These are phyloP conservation scores for Lepidium africanum DNA, from an alignment of 345 rosid genomes.

Conservation along the genomic window DNA sequence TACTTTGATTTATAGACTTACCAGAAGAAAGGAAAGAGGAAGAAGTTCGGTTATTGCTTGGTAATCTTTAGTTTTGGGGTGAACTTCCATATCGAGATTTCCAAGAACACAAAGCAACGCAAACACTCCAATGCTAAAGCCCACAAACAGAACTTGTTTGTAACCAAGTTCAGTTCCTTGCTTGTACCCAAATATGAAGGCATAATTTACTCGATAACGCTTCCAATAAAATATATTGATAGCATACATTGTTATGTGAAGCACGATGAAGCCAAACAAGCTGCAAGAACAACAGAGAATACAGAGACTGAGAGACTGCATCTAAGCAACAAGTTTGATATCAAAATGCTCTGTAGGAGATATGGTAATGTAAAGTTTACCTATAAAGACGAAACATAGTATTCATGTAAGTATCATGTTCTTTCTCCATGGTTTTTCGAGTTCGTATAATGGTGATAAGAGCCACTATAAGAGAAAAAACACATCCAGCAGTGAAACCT, in stretches of 20 bases:
- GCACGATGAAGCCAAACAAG: constrained; percentile 39
- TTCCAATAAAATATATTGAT: constrained; percentile 38
- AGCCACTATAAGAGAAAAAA: constrained; percentile 41
- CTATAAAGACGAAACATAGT: constrained; percentile 60
- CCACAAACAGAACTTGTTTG: constrained; percentile 46
- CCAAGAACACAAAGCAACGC: constrained; percentile 42
- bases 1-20: constrained; percentile 17
- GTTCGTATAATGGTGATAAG: constrained; percentile 32
- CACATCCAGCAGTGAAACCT: constrained; percentile 56
- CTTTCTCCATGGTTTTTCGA: constrained; percentile 19
- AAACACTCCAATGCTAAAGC: constrained; percentile 44
- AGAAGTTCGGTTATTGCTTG: constrained; percentile 41
- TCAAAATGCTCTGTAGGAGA: background rate
- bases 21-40: constrained; percentile 31
- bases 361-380: constrained; percentile 18
- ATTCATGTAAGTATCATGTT: constrained; percentile 32
- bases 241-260: constrained; percentile 40
- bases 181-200: constrained; percentile 71
- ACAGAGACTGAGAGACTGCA: no score
- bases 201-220: constrained; percentile 42
- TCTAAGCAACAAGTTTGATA: no score
- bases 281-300: constrained; percentile 19
- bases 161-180: constrained; percentile 65
- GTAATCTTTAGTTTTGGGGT: constrained; percentile 32
- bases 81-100: constrained; percentile 52